Conservation (phyloP, 345 rosid species). For the Streptanthus diversifolius region DNA sequence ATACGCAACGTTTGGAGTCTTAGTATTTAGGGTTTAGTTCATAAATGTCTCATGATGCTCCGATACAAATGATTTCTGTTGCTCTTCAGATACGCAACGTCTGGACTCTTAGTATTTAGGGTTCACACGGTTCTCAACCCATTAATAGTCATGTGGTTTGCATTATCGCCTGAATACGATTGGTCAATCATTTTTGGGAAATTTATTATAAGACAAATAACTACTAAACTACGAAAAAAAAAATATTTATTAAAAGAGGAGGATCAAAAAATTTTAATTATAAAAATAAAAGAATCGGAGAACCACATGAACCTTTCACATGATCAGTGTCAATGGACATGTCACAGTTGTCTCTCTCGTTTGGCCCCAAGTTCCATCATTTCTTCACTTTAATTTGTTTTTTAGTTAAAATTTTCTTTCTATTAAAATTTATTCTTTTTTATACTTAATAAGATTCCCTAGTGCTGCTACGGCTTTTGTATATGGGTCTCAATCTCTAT, state of each 20-base stretch:
- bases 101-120: not conserved
- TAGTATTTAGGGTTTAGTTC: not conserved
- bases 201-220: not conserved
- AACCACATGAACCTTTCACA: not conserved
- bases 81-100: not conserved
- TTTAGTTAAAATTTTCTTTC: not conserved
- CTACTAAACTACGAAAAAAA: not conserved
- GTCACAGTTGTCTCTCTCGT: not conserved
- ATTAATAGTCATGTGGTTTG: not conserved
- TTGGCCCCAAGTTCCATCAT: slow-evolving; percentile 12
- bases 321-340: not conserved
- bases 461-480: not conserved
- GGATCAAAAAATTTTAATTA: not conserved
- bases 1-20: not conserved
- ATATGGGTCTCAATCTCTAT: not conserved
- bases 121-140: not conserved
- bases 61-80: not conserved
- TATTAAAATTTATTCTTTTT: not conserved
- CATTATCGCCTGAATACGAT: not conserved
- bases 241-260: not conserved
- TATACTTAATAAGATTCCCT: not conserved
- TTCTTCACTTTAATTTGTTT: slow-evolving; percentile 10
- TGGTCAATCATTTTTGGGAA: not conserved
- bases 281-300: not conserved
- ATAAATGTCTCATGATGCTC: not conserved